phyloP scores from a whole-genome alignment of 1,139 yeast genomes.

The Protomyces pachydermus region DNA sequence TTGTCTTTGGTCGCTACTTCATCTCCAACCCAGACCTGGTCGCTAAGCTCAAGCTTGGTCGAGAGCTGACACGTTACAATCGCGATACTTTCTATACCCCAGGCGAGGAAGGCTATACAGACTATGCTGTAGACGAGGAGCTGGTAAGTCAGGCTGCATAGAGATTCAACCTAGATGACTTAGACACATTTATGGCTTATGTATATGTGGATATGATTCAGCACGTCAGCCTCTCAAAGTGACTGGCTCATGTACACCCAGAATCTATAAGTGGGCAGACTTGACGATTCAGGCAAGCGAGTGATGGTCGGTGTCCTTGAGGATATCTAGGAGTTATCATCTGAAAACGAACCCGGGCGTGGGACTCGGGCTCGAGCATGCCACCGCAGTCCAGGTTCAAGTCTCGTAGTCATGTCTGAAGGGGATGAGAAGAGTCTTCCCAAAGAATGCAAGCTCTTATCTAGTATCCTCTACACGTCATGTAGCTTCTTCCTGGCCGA shows the following conservation, averaged over 20 bases:
- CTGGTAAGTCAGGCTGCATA: background rate
- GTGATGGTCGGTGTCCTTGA: too few relatives aligned
- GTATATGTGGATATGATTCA: too few relatives aligned
- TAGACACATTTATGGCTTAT: background rate
- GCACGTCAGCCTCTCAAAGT: too few relatives aligned
- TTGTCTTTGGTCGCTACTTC: slow-evolving; percentile 48
- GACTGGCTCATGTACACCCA: too few relatives aligned
- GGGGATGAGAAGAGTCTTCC: background rate
- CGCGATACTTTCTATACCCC: slow-evolving; percentile 42
- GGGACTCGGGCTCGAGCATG: too few relatives aligned
- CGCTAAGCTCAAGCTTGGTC: slow-evolving; percentile 43
- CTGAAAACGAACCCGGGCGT: background rate
- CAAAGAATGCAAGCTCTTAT: background rate
- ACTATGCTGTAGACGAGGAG: slow-evolving; percentile 22
- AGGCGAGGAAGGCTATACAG: slow-evolving; percentile 31
- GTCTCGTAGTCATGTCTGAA: background rate
- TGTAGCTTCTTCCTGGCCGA: slow-evolving; percentile 13
- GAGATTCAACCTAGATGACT: background rate
- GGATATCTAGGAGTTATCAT: background rate
- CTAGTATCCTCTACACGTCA: slow-evolving; percentile 16
- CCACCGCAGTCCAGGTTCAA: too few relatives aligned
- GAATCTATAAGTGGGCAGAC: too few relatives aligned
- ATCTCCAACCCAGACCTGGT: slow-evolving; percentile 55
- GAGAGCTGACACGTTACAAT: slow-evolving; percentile 42
- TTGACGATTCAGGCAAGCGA: too few relatives aligned